Evolutionary conservation across 1,139 yeast species (phyloP), one percentile per base, ranked within the genome.

Genomic region (Nadsonia starkeyi-henricii): DNA sequence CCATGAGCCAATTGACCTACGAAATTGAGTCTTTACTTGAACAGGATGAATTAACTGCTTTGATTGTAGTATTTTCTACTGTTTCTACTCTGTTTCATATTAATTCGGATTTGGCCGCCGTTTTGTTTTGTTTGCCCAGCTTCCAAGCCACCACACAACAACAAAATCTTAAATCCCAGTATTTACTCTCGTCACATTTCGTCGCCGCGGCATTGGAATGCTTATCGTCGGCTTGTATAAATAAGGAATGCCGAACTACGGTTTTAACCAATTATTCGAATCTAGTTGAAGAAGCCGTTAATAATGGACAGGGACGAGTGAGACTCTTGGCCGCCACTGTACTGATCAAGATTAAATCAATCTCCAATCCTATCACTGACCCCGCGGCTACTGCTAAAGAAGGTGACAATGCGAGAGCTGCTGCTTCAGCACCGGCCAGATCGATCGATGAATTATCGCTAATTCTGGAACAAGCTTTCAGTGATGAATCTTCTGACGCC

Each of bases 281-380:
- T n/a, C 57, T 65, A 4, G 54, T 54, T 15, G 49, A 55, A 7
- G 62, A 63, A 4, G 48, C 60, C 21, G 51, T 52, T 36, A 46
- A 52, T 2, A 50, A 58, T 8, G 51, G 53, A 7, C 51, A 59
- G 44, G 53, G 53, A 18, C 44, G 59, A 1, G 59, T 58, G 20
- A 57, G 56, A 41, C 56, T 63, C 19, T 48, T 63, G 23, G 69
- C 71, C 0, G 66, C 66, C 4, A 60, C 66, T 0, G 62, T 67
- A 26, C 55, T 63, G 39, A 59, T 64, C 47, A 67, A 67, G 53
- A 57, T 63, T 15, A 54, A 56, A 21, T 65, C 65, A 4, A 56
- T 58, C 47, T 49, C 57, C 43, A 59, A 55, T 28, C 49, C 41
- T 13, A 47, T 41, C 18, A 23, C 28, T 23, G 44, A 47, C 5